Base-by-base conservation (phyloP, 75 land plant species). In the Pinus albicaulis region DNA sequence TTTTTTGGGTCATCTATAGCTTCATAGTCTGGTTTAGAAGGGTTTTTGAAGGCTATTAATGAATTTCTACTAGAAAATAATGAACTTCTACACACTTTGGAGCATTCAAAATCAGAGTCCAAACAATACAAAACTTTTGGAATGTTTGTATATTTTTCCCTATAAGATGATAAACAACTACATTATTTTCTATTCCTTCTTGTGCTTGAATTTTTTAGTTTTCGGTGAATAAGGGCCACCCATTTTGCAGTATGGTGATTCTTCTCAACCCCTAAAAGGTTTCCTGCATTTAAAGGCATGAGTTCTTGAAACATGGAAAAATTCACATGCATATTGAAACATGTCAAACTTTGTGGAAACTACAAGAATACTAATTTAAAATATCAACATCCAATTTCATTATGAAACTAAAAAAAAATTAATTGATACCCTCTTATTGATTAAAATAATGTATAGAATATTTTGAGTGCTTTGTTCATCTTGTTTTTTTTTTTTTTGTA, bases 271-370 rank as follows among this genome's bases (percentile, higher is more conserved):
- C 86, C 85, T 24, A 89, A 70, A 12, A 89, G 79, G 81, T 86
- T 89, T n/a, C 88, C 85, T 20, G 86, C 87, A 76, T 81, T 89
- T 71, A 89, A 73, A 72, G 91, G 86, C 15, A 89, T 88, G 22
- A 89, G 79, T 78, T 89, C 91, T 63, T 89, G 91, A 77, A 89
- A 89, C 41, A 88, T 89, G 81, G 81, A 83, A 26, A 48, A 84
- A 76, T 81, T 89, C 41, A 84, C 85, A 76, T 93, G 28, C 28
- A 28, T 0, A 1, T 28, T 28, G 28, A 0, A 28, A 28, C 28
- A 28, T 28, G 28, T 0, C 0, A 28, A 0, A 0, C 1, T 28
- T 28, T 28, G 1, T 71, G 31, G 91, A 48, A 93, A 34, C 7
- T 31, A 17, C 17, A 10, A 22, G 36, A 16, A 38, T 12, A 22